phyloP scores from a whole-genome alignment of 1,284 basidiomycete species.

The Tetrapyrgos nigripes region DNA sequence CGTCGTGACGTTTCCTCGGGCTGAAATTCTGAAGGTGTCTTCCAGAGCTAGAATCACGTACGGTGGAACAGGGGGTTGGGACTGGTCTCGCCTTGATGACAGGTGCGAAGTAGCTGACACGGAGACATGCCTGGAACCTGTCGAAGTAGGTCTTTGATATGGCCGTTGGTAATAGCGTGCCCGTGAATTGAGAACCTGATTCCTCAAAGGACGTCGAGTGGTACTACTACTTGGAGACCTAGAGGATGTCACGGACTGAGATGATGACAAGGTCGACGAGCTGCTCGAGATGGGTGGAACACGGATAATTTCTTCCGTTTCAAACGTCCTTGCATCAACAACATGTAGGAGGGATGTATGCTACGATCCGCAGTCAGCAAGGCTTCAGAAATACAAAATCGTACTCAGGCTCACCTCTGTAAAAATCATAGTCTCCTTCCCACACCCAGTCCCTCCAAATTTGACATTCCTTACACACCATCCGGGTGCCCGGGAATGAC shows the following conservation, averaged over 20 bases:
- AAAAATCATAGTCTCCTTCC: conserved; percentile 77
- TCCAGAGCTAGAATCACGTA: conserved; percentile 57
- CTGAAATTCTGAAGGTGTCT: conserved; percentile 60
- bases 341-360: conserved; percentile 80
- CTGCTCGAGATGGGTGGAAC: conserved; percentile 51
- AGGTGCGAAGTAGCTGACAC: conserved; percentile 27
- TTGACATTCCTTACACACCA: conserved; percentile 83
- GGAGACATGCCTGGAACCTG: neutral
- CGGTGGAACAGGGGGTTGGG: conserved; percentile 23
- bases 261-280: conserved; percentile 24
- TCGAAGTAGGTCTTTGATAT: conserved; percentile 12
- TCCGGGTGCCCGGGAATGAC: conserved; percentile 63
- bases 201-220: neutral
- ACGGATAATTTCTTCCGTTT: conserved; percentile 71
- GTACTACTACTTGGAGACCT: conserved; percentile 15
- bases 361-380: conserved; percentile 40
- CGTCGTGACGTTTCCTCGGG: conserved; percentile 9
- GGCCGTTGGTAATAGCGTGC: conserved; percentile 5
- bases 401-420: conserved; percentile 68
- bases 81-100: conserved; percentile 25
- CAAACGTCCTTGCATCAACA: conserved; percentile 82
- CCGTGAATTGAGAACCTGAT: neutral
- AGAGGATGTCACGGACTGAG: conserved; percentile 16
- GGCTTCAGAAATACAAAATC: neutral
- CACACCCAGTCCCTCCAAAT: conserved; percentile 59